Percentiles rank a stretch among this genome's conserved stretches.
These are phyloP conservation scores for Leishmania guyanensis DNA, from an alignment of 208 protist genomes.

Conservation along the genomic window DNA sequence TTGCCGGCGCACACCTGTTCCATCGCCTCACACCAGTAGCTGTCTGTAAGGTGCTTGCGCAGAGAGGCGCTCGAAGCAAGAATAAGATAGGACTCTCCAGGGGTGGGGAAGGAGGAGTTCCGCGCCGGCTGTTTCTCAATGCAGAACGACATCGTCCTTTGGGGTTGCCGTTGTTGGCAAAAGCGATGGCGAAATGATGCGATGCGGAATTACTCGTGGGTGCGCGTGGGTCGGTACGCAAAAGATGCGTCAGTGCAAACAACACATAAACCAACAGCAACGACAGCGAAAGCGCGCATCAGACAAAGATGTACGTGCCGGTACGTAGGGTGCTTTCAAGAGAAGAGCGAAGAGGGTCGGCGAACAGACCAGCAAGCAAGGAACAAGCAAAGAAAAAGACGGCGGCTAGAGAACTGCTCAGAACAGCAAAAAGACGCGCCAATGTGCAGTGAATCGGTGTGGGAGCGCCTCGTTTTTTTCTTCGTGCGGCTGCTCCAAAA, in stretches of 20 bases:
- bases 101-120: constrained; percentile 70
- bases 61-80: constrained; percentile 73
- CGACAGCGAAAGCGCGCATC: background rate
- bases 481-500: background rate
- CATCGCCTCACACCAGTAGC: constrained; percentile 91
- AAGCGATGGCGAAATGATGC: background rate
- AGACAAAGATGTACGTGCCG: background rate
- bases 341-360: background rate
- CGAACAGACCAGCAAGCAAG: background rate
- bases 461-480: no score
- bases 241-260: background rate
- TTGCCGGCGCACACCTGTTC: constrained; percentile 88
- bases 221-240: background rate
- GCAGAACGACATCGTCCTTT: constrained; percentile 42
- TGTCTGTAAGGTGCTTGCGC: constrained; percentile 81
- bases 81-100: constrained; percentile 73
- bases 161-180: background rate
- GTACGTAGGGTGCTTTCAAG: background rate
- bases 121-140: constrained; percentile 26
- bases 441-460: background rate
- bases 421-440: constrained; percentile 19
- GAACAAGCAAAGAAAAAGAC: background rate
- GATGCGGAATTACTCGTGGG: background rate
- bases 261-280: no score
- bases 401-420: background rate